phyloP scores from a whole-genome alignment of 371 early-diverging fungal genomes.

The Zancudomyces culisetae region DNA sequence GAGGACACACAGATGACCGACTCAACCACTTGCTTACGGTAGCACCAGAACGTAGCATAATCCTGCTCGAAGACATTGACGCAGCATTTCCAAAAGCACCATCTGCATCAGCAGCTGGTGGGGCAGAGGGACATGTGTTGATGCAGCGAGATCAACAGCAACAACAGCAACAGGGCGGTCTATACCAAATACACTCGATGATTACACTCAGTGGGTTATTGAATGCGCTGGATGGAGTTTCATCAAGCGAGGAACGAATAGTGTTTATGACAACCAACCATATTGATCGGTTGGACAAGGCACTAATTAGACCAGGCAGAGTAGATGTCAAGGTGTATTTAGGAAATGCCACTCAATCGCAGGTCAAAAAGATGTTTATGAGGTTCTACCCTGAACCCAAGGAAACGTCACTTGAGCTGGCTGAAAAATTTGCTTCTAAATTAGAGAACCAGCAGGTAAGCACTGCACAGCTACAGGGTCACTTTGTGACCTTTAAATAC shows the following conservation, averaged over 20 bases:
- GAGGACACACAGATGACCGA: constrained; percentile 89
- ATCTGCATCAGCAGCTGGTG: constrained; percentile 31
- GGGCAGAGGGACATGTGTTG: too few relatives aligned
- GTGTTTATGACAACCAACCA: constrained; percentile 99
- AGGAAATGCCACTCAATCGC: constrained; percentile 58
- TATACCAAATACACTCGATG: too few relatives aligned
- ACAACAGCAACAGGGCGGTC: constrained; percentile 18
- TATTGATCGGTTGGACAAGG: constrained; percentile 87
- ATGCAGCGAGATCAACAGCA: constrained; percentile 33
- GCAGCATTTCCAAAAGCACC: constrained; percentile 77
- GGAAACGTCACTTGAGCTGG: too few relatives aligned
- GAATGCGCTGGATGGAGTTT: constrained; percentile 98
- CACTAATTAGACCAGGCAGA: constrained; percentile 95
- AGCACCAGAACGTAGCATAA: constrained; percentile 84
- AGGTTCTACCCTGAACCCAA: constrained; percentile 57
- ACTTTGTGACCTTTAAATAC: constrained; percentile 79
- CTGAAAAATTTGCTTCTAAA: constrained; percentile 44
- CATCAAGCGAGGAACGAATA: constrained; percentile 91
- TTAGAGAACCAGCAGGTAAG: constrained; percentile 34
- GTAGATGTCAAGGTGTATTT: constrained; percentile 87
- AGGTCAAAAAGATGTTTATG: constrained; percentile 67
- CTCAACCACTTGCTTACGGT: constrained; percentile 82
- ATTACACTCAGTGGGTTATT: constrained; percentile 97
- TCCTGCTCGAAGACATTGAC: constrained; percentile 98
- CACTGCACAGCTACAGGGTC: constrained; percentile 84